phyloP scores from a whole-genome alignment of 73 alveolate species.

The Paramecium biaurelia region DNA sequence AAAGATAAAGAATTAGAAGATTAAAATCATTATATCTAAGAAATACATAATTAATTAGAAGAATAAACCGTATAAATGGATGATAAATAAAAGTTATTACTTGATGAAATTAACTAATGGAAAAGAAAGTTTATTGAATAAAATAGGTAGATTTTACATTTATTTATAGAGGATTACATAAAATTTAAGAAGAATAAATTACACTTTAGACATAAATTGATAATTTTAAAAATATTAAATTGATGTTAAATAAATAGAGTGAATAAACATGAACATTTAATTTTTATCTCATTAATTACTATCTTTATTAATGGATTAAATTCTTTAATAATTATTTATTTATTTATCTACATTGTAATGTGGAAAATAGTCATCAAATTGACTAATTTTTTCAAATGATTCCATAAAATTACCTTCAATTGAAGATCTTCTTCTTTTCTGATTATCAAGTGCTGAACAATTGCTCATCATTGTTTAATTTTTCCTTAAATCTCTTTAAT shows the following conservation, averaged over 20 bases:
- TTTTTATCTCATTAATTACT: neutral
- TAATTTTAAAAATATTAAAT: neutral
- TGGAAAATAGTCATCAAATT: slow-evolving; percentile 11
- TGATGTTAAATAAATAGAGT: neutral
- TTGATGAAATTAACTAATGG: slow-evolving; percentile 4
- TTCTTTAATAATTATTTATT: neutral
- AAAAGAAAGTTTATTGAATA: neutral
- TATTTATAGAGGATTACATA: neutral
- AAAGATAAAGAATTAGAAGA: neutral
- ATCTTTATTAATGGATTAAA: neutral
- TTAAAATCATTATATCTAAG: neutral
- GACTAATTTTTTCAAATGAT: neutral
- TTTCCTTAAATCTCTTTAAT: neutral
- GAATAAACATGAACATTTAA: neutral
- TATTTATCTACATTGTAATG: slow-evolving; percentile 9
- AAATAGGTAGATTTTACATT: neutral
- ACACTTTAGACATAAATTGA: neutral
- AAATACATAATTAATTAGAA: neutral
- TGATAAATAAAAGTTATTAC: neutral
- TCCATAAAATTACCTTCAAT: neutral
- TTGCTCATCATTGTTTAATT: neutral
- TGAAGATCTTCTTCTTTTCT: neutral
- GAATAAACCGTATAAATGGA: neutral
- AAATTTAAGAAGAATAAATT: slow-evolving; percentile 3
- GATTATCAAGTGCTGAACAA: neutral